Conservation (phyloP, 23 red algal species). For the Chondrus crispus region DNA sequence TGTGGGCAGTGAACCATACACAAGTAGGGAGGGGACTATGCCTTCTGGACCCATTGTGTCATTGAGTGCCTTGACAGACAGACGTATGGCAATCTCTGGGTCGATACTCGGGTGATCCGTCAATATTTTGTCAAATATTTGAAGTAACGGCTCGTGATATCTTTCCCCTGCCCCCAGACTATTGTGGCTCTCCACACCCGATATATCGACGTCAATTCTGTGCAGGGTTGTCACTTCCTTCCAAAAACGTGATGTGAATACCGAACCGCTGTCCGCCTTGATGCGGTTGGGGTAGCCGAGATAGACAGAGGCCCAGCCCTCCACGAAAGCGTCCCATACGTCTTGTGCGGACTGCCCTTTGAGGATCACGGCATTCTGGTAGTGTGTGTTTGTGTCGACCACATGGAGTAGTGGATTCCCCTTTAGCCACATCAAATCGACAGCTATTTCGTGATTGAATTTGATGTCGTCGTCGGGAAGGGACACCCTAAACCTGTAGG, state of each 20-base stretch:
- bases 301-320: constrained; percentile 9
- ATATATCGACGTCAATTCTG: not conserved
- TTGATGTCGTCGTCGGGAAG: constrained; percentile 1
- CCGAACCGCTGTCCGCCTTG: constrained; percentile 3
- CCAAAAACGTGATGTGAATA: constrained; percentile 26
- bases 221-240: not conserved
- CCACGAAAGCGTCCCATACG: constrained; percentile 40
- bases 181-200: constrained; percentile 12
- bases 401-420: constrained; percentile 9
- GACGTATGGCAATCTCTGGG: not conserved
- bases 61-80: constrained; percentile 10
- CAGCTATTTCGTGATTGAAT: not conserved
- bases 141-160: constrained; percentile 10
- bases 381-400: constrained; percentile 2
- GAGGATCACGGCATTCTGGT: not conserved
- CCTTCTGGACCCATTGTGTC: constrained; percentile 33
- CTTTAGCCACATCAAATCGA: constrained; percentile 25
- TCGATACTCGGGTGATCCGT: not conserved
- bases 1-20: not conserved
- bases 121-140: not conserved
- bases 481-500: not conserved
- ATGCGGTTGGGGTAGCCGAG: not conserved
- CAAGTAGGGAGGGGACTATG: constrained; percentile 38
- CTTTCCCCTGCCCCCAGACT: not conserved
- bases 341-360: not conserved